Conservation (phyloP, 345 rosid species). For the Durio zibethinus region DNA sequence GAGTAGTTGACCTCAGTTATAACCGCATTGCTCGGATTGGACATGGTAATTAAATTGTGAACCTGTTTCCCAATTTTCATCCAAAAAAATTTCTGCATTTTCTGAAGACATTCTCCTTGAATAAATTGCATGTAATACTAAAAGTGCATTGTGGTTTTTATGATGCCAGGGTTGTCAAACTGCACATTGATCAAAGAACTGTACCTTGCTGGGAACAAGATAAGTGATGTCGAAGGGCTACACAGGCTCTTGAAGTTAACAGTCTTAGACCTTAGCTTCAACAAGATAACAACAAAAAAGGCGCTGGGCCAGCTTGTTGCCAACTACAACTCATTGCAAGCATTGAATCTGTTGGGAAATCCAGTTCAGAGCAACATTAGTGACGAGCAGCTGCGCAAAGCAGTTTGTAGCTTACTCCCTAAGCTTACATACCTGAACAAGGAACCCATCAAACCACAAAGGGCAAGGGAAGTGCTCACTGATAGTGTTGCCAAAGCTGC, state of each 20-base stretch:
- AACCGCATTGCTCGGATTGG: constrained; percentile 87
- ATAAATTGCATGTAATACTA: background rate
- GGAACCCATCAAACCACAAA: constrained; percentile 67
- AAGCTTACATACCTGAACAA: constrained; percentile 81
- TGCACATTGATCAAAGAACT: constrained; percentile 86
- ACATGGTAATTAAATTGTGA: constrained; percentile 50
- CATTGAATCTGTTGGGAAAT: constrained; percentile 78
- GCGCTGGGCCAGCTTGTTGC: constrained; percentile 91
- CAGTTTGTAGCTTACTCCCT: constrained; percentile 71
- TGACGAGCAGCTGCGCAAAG: constrained; percentile 76
- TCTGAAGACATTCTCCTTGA: background rate
- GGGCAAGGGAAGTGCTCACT: constrained; percentile 64
- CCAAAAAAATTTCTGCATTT: background rate
- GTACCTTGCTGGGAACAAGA: constrained; percentile 84
- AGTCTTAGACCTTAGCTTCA: constrained; percentile 85
- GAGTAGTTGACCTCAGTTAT: constrained; percentile 82
- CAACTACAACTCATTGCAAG: constrained; percentile 73
- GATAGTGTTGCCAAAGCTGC: constrained; percentile 85
- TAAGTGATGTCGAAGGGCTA: constrained; percentile 78
- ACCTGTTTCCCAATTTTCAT: background rate
- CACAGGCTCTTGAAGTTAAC: constrained; percentile 87
- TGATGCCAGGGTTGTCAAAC: constrained; percentile 66
- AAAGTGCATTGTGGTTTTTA: constrained; percentile 4
- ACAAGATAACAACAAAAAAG: constrained; percentile 83
- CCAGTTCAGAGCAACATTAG: constrained; percentile 72